These are phyloP conservation scores for Papiliotrema fonsecae DNA, from an alignment of 1,284 basidiomycete species.

Conservation along the genomic window DNA sequence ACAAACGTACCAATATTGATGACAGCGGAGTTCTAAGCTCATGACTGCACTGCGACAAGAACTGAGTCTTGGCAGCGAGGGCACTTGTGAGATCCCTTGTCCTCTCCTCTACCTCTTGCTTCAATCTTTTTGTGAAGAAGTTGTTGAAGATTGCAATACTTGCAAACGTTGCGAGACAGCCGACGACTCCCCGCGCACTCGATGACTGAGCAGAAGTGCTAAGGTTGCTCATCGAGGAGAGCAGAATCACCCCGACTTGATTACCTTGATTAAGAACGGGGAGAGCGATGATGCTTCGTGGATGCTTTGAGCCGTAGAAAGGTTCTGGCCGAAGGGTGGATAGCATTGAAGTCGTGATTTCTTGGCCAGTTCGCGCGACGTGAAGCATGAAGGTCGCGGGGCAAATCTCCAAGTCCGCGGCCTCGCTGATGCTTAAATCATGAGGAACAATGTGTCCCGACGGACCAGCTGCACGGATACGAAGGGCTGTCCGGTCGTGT, in stretches of 20 bases:
- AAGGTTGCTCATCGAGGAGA: constrained; percentile 22
- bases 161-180: constrained; percentile 32
- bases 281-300: constrained; percentile 25
- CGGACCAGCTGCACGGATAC: constrained; percentile 29
- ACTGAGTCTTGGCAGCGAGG: constrained; percentile 33
- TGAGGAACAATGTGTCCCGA: constrained; percentile 25
- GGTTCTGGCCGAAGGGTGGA: constrained; percentile 22
- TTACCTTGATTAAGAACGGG: constrained; percentile 32
- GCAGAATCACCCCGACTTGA: constrained; percentile 28
- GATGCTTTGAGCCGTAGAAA: constrained; percentile 25
- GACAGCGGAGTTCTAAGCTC: constrained; percentile 50
- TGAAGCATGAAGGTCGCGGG: constrained; percentile 33
- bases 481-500: constrained; percentile 15
- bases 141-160: constrained; percentile 27
- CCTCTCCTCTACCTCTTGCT: constrained; percentile 26
- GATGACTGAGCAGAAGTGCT: constrained; percentile 18
- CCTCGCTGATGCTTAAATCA: constrained; percentile 25
- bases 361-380: constrained; percentile 29
- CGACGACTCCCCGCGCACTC: constrained; percentile 20
- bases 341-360: constrained; percentile 17
- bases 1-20: constrained; percentile 31
- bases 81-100: constrained; percentile 29
- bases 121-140: constrained; percentile 24
- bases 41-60: constrained; percentile 45
- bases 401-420: constrained; percentile 17